Evolutionary conservation across 106 monocot species (phyloP), one percentile per base, ranked within the genome.

Genomic region (Acorus gramineus): DNA sequence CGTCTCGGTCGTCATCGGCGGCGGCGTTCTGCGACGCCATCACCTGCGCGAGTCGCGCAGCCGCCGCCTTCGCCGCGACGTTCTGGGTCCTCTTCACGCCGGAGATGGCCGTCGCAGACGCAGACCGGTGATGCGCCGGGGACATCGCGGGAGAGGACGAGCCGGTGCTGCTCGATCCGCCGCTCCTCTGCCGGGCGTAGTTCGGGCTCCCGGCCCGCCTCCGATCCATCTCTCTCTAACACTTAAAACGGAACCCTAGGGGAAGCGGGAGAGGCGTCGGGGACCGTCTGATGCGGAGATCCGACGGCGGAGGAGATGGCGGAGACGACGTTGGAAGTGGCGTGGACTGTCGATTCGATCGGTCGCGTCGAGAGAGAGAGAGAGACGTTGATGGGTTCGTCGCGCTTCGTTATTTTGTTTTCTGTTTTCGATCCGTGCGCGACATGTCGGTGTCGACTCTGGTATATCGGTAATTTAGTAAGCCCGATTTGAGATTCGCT

Each of bases 1-100:
- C 84, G 5, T 84, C 85, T 4, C 77, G 68, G 42, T 82, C 88
- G 5, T 80, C 83, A n/a, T 66, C 69, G 5, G 50, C 80, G 28
- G 65, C 73, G 8, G 77, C 73, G 11, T 53, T 79, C 75, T 92
- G 87, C 12, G 85, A 78, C 4, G 87, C 85, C 87, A 93, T 92
- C 10, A 92, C 92, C 77, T 84, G 84, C 44, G 92, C 84, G 49
- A 88, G 85, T 45, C 87, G 70, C 8, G 84, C 84, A 28, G 87
- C 87, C 49, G 87, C 92, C 8, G 84, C 92, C 57, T 75, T 73
- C 3, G 87, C 80, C 2, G 87, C 87, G 12, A 88, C 87, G 67
- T 93, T 87, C 82, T 93, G 87, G 52, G 76, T 76, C 14, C 85
- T 67, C 70, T 69, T 81, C 48, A 80, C 66, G 54, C 62, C 60